A percentile compares a stretch with the other conserved stretches of the same genome.
Conservation (phyloP, 176 grass and related monocot species). For the Poa annua region DNA sequence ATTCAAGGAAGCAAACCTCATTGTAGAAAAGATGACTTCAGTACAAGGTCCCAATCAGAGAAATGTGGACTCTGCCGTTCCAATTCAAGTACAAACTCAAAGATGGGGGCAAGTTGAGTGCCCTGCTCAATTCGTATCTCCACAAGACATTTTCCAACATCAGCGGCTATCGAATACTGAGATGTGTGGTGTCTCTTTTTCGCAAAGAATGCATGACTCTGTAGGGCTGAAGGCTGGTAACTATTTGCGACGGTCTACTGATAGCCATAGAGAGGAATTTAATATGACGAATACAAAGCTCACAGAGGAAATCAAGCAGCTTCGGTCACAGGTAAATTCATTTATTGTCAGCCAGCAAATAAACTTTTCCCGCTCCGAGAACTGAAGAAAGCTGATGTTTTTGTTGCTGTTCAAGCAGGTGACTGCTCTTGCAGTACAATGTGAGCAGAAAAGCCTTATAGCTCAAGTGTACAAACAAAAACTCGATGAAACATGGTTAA, state of each 20-base stretch:
- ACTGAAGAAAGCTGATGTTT: constrained; percentile 6
- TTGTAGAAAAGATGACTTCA: constrained; percentile 48
- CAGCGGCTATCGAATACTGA: constrained; percentile 36
- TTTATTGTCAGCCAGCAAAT: background rate
- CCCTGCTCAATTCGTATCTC: constrained; percentile 52
- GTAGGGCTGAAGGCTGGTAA: constrained; percentile 24
- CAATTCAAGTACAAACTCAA: constrained; percentile 41
- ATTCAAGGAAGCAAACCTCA: constrained; percentile 62
- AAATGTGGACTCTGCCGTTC: constrained; percentile 28
- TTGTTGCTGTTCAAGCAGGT: constrained; percentile 54
- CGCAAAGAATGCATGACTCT: constrained; percentile 48
- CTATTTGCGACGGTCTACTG: constrained; percentile 37
- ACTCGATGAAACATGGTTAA: constrained; percentile 82
- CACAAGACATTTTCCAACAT: constrained; percentile 44
- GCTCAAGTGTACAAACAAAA: constrained; percentile 73
- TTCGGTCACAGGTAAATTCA: constrained; percentile 72
- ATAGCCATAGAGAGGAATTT: constrained; percentile 51
- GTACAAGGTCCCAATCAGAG: constrained; percentile 42
- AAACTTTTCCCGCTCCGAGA: background rate
- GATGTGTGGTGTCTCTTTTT: constrained; percentile 38
- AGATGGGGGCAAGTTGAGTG: constrained; percentile 89
- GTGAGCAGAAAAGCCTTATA: constrained; percentile 59
- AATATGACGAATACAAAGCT: constrained; percentile 61
- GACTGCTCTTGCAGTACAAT: constrained; percentile 60
- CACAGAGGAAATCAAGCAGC: constrained; percentile 63